A percentile compares a stretch with the other conserved stretches of the same genome.
Evolutionary conservation across 2,329 filamentous ascomycete genomes (phyloP).

Genomic region (Nemania diffusa): DNA sequence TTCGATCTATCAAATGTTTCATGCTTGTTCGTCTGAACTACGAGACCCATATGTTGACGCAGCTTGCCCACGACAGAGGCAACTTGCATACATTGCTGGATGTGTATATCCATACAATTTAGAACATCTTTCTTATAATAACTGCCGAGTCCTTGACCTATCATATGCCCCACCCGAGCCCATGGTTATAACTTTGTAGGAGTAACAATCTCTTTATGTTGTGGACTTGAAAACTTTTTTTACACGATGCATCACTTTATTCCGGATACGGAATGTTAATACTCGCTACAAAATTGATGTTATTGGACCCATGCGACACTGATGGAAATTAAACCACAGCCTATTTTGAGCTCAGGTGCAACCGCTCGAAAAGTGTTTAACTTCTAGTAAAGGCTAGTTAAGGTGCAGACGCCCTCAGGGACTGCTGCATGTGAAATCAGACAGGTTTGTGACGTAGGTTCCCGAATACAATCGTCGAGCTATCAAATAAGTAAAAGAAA

Average conservation of each 20-base stretch:
- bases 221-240: constrained; percentile 3
- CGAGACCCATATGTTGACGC: constrained; percentile 38
- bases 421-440: constrained; percentile 15
- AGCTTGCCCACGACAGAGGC: constrained; percentile 43
- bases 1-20: constrained; percentile 14
- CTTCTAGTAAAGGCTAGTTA: not conserved
- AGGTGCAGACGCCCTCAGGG: not conserved
- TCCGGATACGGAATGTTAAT: not conserved
- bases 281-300: not conserved
- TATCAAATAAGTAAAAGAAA: constrained; percentile 12
- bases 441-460: constrained; percentile 30
- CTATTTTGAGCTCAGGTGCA: constrained; percentile 6
- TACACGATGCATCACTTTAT: not conserved
- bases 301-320: no score
- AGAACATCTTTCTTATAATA: constrained; percentile 19
- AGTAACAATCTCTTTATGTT: not conserved
- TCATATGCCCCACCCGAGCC: constrained; percentile 40
- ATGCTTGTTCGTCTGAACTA: constrained; percentile 22
- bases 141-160: constrained; percentile 37
- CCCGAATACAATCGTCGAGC: constrained; percentile 29
- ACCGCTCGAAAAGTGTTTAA: constrained; percentile 8
- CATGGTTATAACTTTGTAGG: constrained; percentile 22
- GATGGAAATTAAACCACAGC: constrained; percentile 5
- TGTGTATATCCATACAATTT: constrained; percentile 38
- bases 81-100: constrained; percentile 42